Evolutionary conservation across 805 yeast species (phyloP), one percentile per base, ranked within the genome.

Genomic region (Wickerhamiella sergipiensis): DNA sequence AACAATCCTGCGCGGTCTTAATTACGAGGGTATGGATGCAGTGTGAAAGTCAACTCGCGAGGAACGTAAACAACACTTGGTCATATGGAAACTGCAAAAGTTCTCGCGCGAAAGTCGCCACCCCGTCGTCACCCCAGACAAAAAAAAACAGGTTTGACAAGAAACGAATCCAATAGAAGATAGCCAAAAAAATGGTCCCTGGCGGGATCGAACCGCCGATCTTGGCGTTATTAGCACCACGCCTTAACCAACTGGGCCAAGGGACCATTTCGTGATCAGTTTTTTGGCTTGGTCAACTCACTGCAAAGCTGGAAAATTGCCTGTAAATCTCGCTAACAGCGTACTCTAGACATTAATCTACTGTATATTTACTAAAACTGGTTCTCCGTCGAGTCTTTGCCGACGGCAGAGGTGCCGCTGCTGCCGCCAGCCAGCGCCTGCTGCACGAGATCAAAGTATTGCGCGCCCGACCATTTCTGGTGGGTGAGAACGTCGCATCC

Each of bases 381-480:
- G 12, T 49, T 47, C 53, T 74, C 78, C 3, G 78, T 74, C 43
- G 71, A 71, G 33, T 66, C 73, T 6, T 64, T 63, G 3, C 78
- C 77, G 9, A 65, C 60, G 3, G 74, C 67, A 26, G 71, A 67
- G 7, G 77, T 72, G 38, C 68, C 68, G 1, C 72, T 66, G 15
- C 73, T 67, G 5, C 77, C 73, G 13, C 74, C 71, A 49, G 71
- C 71, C 2, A 74, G 70, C 21, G 70, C 61, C 43, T 65, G 66
- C 52, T 72, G 61, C 18, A 76, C 61, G 10, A 70, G 64, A 56
- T 78, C 81, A 29, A 70, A 61, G 57, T 76, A 75, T 57, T 74
- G 73, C n/a, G 79, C 79, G 6, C 83, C 83, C 3, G 79, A 74
- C 83, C 83, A 78, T 55, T 71, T 74, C 59, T 78, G 83, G 56